phyloP scores from a whole-genome alignment of 1,139 yeast species.

The Arxiozyma slooffiae region DNA sequence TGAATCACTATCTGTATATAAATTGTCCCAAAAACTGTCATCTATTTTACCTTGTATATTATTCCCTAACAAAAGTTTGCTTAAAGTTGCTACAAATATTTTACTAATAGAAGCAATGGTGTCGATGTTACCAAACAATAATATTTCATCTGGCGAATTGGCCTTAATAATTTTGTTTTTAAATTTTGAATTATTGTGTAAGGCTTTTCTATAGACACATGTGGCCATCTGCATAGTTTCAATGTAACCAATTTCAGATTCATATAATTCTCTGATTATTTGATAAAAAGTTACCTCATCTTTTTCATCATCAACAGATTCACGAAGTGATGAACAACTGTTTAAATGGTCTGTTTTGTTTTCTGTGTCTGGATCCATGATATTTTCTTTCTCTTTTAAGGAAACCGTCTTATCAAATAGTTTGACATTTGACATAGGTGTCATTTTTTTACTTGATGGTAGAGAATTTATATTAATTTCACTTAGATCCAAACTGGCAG shows the following conservation, averaged over 20 bases:
- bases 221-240: conserved; percentile 13
- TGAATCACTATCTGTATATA: conserved; percentile 6
- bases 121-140: conserved; percentile 32
- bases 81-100: conserved; percentile 21
- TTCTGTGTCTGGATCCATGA: conserved; percentile 2
- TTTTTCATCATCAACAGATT: not conserved
- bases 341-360: not conserved
- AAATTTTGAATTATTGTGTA: conserved; percentile 21
- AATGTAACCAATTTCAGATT: conserved; percentile 25
- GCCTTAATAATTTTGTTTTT: conserved; percentile 18
- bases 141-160: conserved; percentile 25
- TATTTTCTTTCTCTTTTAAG: not conserved
- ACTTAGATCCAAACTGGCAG: conserved; percentile 13
- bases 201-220: conserved; percentile 23
- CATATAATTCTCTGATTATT: conserved; percentile 20
- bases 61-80: conserved; percentile 6
- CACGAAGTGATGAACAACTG: not conserved
- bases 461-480: conserved; percentile 9
- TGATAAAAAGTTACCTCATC: conserved; percentile 14
- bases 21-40: conserved; percentile 11
- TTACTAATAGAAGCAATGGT: conserved; percentile 31
- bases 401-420: conserved; percentile 10
- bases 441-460: conserved; percentile 20
- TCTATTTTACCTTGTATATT: conserved; percentile 1
- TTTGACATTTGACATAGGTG: conserved; percentile 23